Base-by-base conservation (phyloP, 2,329 filamentous ascomycete genomes). In the Penicillium sp. region DNA sequence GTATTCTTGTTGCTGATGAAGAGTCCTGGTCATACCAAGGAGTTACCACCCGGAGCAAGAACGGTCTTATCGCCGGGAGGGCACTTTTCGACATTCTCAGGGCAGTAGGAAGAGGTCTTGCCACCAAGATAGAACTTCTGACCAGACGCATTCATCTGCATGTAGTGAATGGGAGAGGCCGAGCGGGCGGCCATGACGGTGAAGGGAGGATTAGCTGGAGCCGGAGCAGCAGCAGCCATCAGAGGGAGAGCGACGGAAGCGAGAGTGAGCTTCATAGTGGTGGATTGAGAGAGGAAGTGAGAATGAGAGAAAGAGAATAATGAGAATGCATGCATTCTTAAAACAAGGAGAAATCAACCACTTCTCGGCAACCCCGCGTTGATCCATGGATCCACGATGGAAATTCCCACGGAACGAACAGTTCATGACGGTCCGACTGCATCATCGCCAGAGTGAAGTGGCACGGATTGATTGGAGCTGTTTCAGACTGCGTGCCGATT, bases 61-160 rank as follows among this genome's bases (percentile, higher is more conserved):
- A 70, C 66, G 6, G 74, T 76, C 16, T 55, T 45, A 40, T 68
- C 71, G 12, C 71, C 72, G 0, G 66, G 50, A 11, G 71, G 71
- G 54, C 72, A 75, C n/a, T 39, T 18, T 10, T 25, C 2, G 1
- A 58, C 30, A 6, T 35, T 33, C 13, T 56, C 50, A 1, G 74
- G 74, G 56, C 75, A 79, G 61, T 72, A 76, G 31, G 68, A 65
- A 2, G 64, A 50, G 2, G 74, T 62, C 1, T 57, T 39, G 11
- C 67, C 67, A 15, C 72, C 73, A 22, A 77, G 60, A 50, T 59
- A 75, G 63, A 79, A 75, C 31, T 64, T 64, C 20, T 60, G 55
- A 25, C 66, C 67, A n/a, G 61, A 59, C 23, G 75, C 74, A 29
- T 69, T 69, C 43, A 77, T 54, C 10, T 60, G 47, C 10, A 60